These are phyloP conservation scores for Aspergillus sparsus DNA, from an alignment of 495 filamentous ascomycete genomes.

Conservation along the genomic window DNA sequence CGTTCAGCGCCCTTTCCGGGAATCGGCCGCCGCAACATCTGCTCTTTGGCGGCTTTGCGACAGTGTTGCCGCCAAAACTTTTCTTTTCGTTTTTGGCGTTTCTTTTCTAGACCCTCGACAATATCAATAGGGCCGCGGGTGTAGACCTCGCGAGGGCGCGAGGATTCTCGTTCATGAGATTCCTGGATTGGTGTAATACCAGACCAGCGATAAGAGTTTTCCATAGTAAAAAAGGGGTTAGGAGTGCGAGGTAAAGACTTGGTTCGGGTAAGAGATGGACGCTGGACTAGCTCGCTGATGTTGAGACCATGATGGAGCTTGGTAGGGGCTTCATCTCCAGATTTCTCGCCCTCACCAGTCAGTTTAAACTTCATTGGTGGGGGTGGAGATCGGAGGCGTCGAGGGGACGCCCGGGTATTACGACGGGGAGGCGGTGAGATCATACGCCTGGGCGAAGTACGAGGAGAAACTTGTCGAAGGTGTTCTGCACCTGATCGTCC, in stretches of 20 bases:
- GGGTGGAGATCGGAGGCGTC: slow-evolving; percentile 63
- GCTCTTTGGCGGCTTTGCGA: slow-evolving; percentile 63
- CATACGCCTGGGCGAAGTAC: slow-evolving; percentile 46
- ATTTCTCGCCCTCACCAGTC: slow-evolving; percentile 31
- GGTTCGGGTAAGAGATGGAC: slow-evolving; percentile 64
- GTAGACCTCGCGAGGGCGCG: slow-evolving; percentile 52
- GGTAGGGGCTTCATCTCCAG: slow-evolving; percentile 30
- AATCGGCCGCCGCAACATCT: slow-evolving; percentile 56
- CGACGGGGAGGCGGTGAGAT: slow-evolving; percentile 65
- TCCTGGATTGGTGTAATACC: slow-evolving; percentile 34
- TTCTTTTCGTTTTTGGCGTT: slow-evolving; percentile 85
- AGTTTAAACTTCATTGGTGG: slow-evolving; percentile 42
- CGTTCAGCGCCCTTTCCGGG: slow-evolving; percentile 88
- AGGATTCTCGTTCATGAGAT: slow-evolving; percentile 40
- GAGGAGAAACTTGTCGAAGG: slow-evolving; percentile 35
- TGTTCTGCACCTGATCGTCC: slow-evolving; percentile 33
- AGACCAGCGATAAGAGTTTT: slow-evolving; percentile 41
- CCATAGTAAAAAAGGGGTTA: slow-evolving; percentile 62
- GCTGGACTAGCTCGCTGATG: slow-evolving; percentile 63
- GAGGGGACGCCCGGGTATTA: slow-evolving; percentile 67
- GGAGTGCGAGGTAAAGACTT: slow-evolving; percentile 77
- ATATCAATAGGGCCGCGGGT: slow-evolving; percentile 91
- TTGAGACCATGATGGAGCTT: slow-evolving; percentile 38
- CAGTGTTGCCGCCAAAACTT: slow-evolving; percentile 85
- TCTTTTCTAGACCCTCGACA: slow-evolving; percentile 92